Evolutionary conservation across 2,329 filamentous ascomycete species (phyloP), one percentile per base, ranked within the genome.

Genomic region (Nectriaceae sp.): DNA sequence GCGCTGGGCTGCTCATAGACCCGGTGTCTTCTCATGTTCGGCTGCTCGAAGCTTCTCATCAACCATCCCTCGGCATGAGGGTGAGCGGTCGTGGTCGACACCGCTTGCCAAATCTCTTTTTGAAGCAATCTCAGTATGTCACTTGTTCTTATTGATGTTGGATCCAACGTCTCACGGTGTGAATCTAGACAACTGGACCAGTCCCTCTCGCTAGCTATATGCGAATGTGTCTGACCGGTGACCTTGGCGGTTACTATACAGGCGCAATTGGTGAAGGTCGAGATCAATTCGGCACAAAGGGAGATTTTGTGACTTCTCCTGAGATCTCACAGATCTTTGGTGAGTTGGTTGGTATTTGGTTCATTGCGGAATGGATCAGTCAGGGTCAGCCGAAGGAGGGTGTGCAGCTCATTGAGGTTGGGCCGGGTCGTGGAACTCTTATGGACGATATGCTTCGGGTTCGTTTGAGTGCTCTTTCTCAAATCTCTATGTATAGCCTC

Each of bases 281-380:
- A 40, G 92, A 97, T 65, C 92, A 93, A 55, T 99, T 99, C 61
- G 94, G 94, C n/a, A 76, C 82, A 46, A 89, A 90, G 64, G 94
- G 94, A 21, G 94, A 99, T 70, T 99, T 99, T 65, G 87, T 97
- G 43, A 99, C 94, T 0, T 97, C 92, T 0, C 94, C 94, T 0
- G 94, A 99, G 70, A 97, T 99, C 61, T 97, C 92, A 1, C 94
- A 97, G 67, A 82, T 97, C 11, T 99, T 99, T 71, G 94, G 94
- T 20, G 94, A 99, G 72, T 78, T 99, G 21, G 78, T 97, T 47
- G 94, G 90, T 4, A 83, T 99, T 60, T 99, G 94, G 94, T 86
- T 96, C 53, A 87, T 97, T 43, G 86, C 93, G 36, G 94, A 99
- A 76, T 99, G 94, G 93, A 89, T 97, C 68, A 87, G 88, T 35